Evolutionary conservation across 139 green algal genomes (phyloP).

Genomic region (Haematococcus sp.): DNA sequence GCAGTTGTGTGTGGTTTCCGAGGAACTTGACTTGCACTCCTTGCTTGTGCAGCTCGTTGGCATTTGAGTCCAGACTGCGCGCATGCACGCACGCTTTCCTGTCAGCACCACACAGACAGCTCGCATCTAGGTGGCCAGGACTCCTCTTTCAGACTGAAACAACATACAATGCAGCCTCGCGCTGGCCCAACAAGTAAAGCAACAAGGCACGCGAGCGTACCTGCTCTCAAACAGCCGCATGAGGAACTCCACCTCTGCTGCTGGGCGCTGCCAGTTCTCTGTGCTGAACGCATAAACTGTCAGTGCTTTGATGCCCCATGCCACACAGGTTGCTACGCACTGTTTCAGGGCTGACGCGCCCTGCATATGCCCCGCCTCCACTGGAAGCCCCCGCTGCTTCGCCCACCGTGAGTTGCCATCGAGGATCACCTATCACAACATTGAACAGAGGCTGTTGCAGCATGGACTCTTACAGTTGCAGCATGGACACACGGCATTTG

Average conservation of each 20-base stretch:
- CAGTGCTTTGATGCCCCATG: slow-evolving; percentile 59
- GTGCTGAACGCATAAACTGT: slow-evolving; percentile 72
- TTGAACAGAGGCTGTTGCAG: too few relatives aligned
- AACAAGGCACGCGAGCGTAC: not conserved
- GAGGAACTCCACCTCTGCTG: slow-evolving; percentile 63
- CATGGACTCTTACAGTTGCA: not conserved
- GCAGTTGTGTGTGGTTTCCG: slow-evolving; percentile 48
- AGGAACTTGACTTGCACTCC: slow-evolving; percentile 64
- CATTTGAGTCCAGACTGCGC: not conserved
- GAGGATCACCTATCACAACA: slow-evolving; percentile 57
- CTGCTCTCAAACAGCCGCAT: slow-evolving; percentile 53
- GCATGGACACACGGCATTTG: not conserved
- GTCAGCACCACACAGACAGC: too few relatives aligned
- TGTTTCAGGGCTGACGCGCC: slow-evolving; percentile 50
- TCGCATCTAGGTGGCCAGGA: too few relatives aligned
- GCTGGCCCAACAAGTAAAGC: too few relatives aligned
- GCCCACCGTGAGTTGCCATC: slow-evolving; percentile 78
- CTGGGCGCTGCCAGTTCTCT: slow-evolving; percentile 74
- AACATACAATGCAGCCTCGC: too few relatives aligned
- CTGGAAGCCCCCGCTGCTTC: slow-evolving; percentile 14
- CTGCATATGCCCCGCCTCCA: slow-evolving; percentile 41
- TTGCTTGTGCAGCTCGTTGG: slow-evolving; percentile 23
- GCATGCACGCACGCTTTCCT: too few relatives aligned
- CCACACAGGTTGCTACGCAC: slow-evolving; percentile 35
- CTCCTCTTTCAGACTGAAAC: too few relatives aligned